Base-by-base conservation (phyloP, 2,329 filamentous ascomycete genomes). In the Plectosphaerella sp. region DNA sequence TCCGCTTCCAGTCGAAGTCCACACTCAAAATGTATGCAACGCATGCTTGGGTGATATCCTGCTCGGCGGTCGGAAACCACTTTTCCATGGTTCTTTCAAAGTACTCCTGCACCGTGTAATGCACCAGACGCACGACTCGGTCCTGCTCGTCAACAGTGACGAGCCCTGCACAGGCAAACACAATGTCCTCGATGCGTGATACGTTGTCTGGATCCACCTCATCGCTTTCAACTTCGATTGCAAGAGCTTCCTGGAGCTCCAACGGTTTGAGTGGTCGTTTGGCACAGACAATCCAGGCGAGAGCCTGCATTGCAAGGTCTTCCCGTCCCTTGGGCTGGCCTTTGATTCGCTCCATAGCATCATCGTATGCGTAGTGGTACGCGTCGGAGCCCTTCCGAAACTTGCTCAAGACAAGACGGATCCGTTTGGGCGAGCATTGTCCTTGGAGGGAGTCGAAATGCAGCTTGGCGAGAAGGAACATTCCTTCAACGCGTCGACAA, bases 61-160 rank as follows among this genome's bases (percentile, higher is more conserved):
- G 16, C 9, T 71, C 52, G 0, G 62, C 63, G 35, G 61, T 28
- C 2, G 61, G 61, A 53, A 73, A 68, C 60, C 65, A 70, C 11
- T 46, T 18, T 1, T 7, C 46, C 33, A 51, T 47, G 1, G 55
- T 67, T 15, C 52, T 47, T 18, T 70, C 61, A 46, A 78, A 68
- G 55, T 74, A 78, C 39, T 76, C 67, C 47, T 75, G 69, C 4
- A 72, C 64, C 0, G 75, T 77, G 48, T 74, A 72, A 55, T 78
- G 74, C 9, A 74, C 70, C 0, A 77, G 55, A 6, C 71, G 64
- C 14, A 77, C 59, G 35, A 69, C 61, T 35, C 62, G 50, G 49
- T 62, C 74, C 48, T 69, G 55, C 43, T 67, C 51, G 42, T 77
- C 71, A 3, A 74, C 47, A 0, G 64, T 70, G 3, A 77, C 68